Conservation (phyloP, 768 basidiomycete species). For the Pleurotus platypus region DNA sequence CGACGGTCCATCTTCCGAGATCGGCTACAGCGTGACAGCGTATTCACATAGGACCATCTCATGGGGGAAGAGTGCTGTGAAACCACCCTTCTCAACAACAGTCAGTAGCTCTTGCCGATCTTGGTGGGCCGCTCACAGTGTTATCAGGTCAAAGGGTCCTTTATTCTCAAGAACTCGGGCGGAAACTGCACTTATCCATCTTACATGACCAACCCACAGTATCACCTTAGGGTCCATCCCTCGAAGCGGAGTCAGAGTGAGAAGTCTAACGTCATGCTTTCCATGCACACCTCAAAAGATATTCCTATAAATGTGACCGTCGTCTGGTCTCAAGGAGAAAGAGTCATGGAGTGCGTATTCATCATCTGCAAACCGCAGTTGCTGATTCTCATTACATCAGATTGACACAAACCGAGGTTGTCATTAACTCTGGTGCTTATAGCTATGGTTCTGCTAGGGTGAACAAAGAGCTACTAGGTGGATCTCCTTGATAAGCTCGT, state of each 20-base stretch:
- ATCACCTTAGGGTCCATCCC: constrained; percentile 58
- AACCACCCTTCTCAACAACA: constrained; percentile 38
- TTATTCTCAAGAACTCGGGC: constrained; percentile 74
- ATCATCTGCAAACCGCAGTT: background rate
- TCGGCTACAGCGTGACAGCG: constrained; percentile 67
- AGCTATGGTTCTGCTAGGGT: constrained; percentile 69
- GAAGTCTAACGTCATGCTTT: constrained; percentile 42
- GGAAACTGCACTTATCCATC: constrained; percentile 79
- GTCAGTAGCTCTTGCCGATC: constrained; percentile 17
- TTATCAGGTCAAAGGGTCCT: constrained; percentile 51
- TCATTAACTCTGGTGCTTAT: constrained; percentile 76
- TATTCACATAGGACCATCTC: constrained; percentile 41
- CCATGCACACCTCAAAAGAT: constrained; percentile 55
- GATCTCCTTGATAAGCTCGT: background rate
- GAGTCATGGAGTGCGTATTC: constrained; percentile 67
- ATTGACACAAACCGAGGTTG: constrained; percentile 63
- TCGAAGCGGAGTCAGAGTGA: constrained; percentile 16
- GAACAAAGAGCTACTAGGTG: constrained; percentile 52
- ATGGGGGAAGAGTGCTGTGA: constrained; percentile 43
- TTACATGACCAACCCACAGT: constrained; percentile 91
- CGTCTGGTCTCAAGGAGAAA: constrained; percentile 72
- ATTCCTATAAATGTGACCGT: constrained; percentile 70
- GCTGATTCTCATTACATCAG: constrained; percentile 23
- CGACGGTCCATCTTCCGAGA: constrained; percentile 57
- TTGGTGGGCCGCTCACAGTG: background rate